These are phyloP conservation scores for Microdochium trichocladiopsis DNA, from an alignment of 2,329 filamentous ascomycete genomes.

Conservation along the genomic window DNA sequence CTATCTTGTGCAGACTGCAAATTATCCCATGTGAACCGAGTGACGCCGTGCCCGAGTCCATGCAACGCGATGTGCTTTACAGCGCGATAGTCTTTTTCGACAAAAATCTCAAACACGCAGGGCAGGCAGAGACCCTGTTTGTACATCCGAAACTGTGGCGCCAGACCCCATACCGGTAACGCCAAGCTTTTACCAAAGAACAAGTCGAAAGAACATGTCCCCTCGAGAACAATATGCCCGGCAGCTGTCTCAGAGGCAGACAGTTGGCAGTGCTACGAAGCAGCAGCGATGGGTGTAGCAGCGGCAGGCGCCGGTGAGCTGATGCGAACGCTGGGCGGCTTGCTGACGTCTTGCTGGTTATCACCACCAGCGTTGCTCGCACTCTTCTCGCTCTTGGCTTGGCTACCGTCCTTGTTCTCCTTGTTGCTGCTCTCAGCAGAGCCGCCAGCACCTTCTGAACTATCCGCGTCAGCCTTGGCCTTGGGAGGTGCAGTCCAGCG, in stretches of 20 bases:
- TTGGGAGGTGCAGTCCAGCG: slow-evolving; percentile 75
- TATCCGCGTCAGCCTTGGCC: slow-evolving; percentile 35
- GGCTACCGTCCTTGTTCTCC: slow-evolving; percentile 52
- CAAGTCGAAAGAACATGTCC: not conserved
- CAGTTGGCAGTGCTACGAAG: slow-evolving; percentile 18
- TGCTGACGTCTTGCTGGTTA: slow-evolving; percentile 33
- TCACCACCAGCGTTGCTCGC: slow-evolving; percentile 38
- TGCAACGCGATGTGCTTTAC: too few species aligned
- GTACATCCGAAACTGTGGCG: too few species aligned
- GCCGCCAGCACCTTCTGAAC: slow-evolving; percentile 36
- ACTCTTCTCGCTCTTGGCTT: slow-evolving; percentile 38
- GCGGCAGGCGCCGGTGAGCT: slow-evolving; percentile 41
- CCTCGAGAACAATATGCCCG: too few species aligned
- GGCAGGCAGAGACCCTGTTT: too few species aligned
- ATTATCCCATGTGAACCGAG: too few species aligned
- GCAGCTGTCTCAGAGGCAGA: too few species aligned
- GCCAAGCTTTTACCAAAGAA: slow-evolving; percentile 3
- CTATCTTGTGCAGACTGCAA: too few species aligned
- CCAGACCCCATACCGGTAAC: not conserved
- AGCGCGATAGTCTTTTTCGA: too few species aligned
- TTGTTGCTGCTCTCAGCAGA: slow-evolving; percentile 53
- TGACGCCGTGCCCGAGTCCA: too few species aligned
- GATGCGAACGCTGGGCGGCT: slow-evolving; percentile 38
- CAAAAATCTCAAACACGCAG: too few species aligned
- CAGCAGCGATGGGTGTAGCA: slow-evolving; percentile 26